A percentile compares a stretch with the other conserved stretches of the same genome.
phyloP scores from a whole-genome alignment of 2,329 filamentous ascomycete species.

The Colletotrichum chlorophyti region DNA sequence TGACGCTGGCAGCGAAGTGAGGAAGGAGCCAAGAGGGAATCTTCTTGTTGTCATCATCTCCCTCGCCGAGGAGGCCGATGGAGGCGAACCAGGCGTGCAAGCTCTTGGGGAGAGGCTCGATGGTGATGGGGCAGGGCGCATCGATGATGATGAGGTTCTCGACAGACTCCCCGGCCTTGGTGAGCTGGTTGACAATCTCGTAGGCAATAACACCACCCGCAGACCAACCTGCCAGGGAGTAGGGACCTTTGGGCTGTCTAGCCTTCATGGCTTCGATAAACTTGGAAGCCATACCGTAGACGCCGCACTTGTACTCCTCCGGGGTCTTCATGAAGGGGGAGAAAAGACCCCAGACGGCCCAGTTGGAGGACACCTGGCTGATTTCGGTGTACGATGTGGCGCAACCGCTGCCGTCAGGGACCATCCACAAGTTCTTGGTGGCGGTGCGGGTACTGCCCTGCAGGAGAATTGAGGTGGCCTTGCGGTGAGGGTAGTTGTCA shows the following conservation, averaged over 20 bases:
- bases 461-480: slow-evolving; percentile 52
- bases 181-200: slow-evolving; percentile 68
- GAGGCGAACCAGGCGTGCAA: slow-evolving; percentile 77
- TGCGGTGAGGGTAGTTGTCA: slow-evolving; percentile 57
- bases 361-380: slow-evolving; percentile 54
- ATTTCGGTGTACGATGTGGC: slow-evolving; percentile 74
- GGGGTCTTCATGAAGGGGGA: slow-evolving; percentile 70
- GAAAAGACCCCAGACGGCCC: slow-evolving; percentile 61
- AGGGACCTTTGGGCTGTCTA: slow-evolving; percentile 72
- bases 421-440: slow-evolving; percentile 58
- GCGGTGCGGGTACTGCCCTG: slow-evolving; percentile 55
- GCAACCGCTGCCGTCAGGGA: slow-evolving; percentile 63
- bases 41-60: slow-evolving; percentile 57
- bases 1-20: slow-evolving; percentile 74
- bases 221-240: slow-evolving; percentile 76
- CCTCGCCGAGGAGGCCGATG: slow-evolving; percentile 73
- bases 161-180: slow-evolving; percentile 62
- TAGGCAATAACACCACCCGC: slow-evolving; percentile 77
- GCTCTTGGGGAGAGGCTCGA: slow-evolving; percentile 69
- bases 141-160: slow-evolving; percentile 71
- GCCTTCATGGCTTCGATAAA: slow-evolving; percentile 66
- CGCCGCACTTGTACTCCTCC: slow-evolving; percentile 61
- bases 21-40: slow-evolving; percentile 77
- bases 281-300: slow-evolving; percentile 60
- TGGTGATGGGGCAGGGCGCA: slow-evolving; percentile 69